These are phyloP conservation scores for Avena sativa DNA, from an alignment of 176 grass and related monocot genomes.

Conservation along the genomic window DNA sequence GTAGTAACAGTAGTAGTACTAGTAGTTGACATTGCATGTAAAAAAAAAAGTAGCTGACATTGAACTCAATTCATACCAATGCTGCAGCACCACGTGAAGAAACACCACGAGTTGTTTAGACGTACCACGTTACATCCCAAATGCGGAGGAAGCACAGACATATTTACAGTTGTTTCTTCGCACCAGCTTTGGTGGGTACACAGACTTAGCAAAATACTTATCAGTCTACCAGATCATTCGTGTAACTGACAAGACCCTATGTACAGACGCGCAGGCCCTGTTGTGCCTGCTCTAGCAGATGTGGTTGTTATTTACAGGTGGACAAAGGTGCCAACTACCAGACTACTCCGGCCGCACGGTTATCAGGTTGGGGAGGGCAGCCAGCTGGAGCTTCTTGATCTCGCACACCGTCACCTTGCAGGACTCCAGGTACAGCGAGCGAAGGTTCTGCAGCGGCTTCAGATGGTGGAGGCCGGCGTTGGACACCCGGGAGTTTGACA, in stretches of 20 bases:
- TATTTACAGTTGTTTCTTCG: slow-evolving; percentile 58
- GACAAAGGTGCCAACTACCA: background rate
- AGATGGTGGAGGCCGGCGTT: slow-evolving; percentile 81
- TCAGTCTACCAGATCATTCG: background rate
- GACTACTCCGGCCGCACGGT: slow-evolving; percentile 71
- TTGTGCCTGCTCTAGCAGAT: slow-evolving; percentile 17
- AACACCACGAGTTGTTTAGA: slow-evolving; percentile 1
- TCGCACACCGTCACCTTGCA: slow-evolving; percentile 84
- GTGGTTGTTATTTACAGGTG: slow-evolving; percentile 31
- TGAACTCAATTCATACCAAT: no score
- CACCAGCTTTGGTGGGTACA: slow-evolving; percentile 12
- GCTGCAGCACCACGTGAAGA: no score
- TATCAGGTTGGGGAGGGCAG: slow-evolving; percentile 80
- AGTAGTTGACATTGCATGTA: no score
- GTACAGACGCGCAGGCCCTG: background rate
- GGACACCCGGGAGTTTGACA: slow-evolving; percentile 81
- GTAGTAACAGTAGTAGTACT: no score
- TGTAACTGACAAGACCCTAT: background rate
- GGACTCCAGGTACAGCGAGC: slow-evolving; percentile 77
- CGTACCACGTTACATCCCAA: slow-evolving; percentile 25
- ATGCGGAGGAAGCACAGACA: slow-evolving; percentile 46
- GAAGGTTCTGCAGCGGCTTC: slow-evolving; percentile 75
- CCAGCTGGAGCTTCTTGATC: slow-evolving; percentile 82
- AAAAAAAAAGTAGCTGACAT: no score
- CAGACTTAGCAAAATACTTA: background rate